A percentile compares a stretch with the other conserved stretches of the same genome.
phyloP scores from a whole-genome alignment of 2,329 filamentous ascomycete species.

The Sclerotinia minor region DNA sequence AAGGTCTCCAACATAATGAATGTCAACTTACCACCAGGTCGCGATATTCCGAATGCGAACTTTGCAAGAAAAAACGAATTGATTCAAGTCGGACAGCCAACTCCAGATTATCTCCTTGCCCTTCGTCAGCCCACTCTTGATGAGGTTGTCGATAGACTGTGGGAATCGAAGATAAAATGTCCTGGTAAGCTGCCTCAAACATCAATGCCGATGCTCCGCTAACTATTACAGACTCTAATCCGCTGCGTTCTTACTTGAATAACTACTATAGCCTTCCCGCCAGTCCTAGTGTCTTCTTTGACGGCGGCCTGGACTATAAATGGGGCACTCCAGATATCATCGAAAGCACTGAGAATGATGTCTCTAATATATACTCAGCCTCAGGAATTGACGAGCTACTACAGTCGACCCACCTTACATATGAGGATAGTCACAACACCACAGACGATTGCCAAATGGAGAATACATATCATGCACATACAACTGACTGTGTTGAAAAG shows the following conservation, averaged over 20 bases:
- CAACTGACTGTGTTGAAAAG: conserved; percentile 12
- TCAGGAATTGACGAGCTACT: neutral
- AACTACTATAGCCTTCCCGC: conserved; percentile 41
- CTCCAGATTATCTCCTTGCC: conserved; percentile 24
- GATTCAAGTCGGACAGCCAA: conserved; percentile 39
- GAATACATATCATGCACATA: conserved; percentile 4
- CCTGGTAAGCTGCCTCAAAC: conserved; percentile 11
- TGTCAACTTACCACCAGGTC: conserved; percentile 24
- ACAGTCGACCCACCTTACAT: neutral
- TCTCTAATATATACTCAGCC: neutral
- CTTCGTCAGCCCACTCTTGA: conserved; percentile 19
- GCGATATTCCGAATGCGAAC: conserved; percentile 47
- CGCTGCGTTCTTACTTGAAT: conserved; percentile 16
- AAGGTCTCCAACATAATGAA: conserved; percentile 11
- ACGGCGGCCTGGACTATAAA: conserved; percentile 48
- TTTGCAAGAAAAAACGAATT: conserved; percentile 49
- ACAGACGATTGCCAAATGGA: neutral
- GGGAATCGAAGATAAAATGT: neutral
- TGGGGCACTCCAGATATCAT: conserved; percentile 34
- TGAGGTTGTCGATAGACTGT: conserved; percentile 10
- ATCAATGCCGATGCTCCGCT: neutral
- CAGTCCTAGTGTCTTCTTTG: conserved; percentile 49
- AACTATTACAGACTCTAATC: conserved; percentile 8
- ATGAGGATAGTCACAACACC: neutral
- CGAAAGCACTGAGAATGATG: neutral